Conservation (phyloP, 176 grass and related monocot genomes). For the Ampelocalamus luodianensis region DNA sequence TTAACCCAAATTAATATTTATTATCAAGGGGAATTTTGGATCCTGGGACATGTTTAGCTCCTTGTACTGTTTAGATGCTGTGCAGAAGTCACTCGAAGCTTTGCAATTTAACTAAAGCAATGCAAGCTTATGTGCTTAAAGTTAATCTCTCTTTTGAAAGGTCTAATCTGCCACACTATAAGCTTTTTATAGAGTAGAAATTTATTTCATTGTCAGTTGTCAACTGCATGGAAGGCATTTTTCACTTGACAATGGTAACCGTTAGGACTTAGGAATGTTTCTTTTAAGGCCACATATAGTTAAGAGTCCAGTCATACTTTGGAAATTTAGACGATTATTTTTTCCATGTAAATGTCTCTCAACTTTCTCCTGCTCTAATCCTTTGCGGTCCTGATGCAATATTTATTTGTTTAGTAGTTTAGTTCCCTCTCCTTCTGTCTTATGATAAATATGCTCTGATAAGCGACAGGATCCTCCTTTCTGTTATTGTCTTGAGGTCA, state of each 20-base stretch:
- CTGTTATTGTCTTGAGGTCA: not conserved
- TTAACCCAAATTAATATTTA: not conserved
- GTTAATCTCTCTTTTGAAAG: slow-evolving; percentile 2
- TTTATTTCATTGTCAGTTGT: not conserved
- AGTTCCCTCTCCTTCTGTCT: not conserved
- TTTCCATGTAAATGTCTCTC: not conserved
- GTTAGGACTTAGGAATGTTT: slow-evolving; percentile 18
- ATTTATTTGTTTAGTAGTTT: slow-evolving; percentile 22
- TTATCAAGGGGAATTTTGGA: not conserved
- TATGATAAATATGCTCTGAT: slow-evolving; percentile 26
- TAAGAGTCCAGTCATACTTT: not conserved
- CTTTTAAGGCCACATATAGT: not conserved
- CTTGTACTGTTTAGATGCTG: not conserved
- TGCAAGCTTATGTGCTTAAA: not conserved
- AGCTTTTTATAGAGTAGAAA: not conserved
- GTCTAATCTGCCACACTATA: not conserved
- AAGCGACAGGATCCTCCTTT: not conserved
- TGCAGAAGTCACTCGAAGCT: not conserved
- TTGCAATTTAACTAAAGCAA: slow-evolving; percentile 3
- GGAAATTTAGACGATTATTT: not conserved
- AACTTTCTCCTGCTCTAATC: not conserved
- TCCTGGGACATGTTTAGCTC: not conserved
- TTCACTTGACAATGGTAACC: not conserved
- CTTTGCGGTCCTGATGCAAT: slow-evolving; percentile 11
- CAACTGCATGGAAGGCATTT: not conserved